Evolutionary conservation across 495 filamentous ascomycete species (phyloP), one percentile per base, ranked within the genome.

Genomic region (Parathielavia appendiculata): DNA sequence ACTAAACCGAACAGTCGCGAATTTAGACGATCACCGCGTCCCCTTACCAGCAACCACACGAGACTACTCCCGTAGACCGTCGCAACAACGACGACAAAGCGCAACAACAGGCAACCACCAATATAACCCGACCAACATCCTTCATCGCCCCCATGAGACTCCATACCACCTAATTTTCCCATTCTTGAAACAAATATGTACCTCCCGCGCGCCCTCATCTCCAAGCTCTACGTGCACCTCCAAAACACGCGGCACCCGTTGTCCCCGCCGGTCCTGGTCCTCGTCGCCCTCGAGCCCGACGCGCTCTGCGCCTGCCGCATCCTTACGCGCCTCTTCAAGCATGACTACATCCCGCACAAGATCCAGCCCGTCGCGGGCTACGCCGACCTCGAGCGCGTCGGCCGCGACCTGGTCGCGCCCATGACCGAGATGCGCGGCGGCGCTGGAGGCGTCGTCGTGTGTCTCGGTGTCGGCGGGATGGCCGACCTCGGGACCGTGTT

Each of bases 331-430:
- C 81, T 97, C 17, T 79, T 98, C 51, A 96, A 92, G 76, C 87
- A 90, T 77, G 93, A 98, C 78, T 97, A 92, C 69, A 95, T 98
- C 62, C 86, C 87, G n/a, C 92, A 97, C 74, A 97, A 96, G 78
- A 95, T 97, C 59, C 89, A 95, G 63, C 93, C 95, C 5, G 86
- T 98, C 38, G 82, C 88, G 16, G 93, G 93, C 35, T 97, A 97
- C 84, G 86, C 83, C 61, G 93, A 97, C 66, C 85, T 98, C 39
- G 77, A 87, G 65, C 83, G 84, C 64, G 84, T 83, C 30, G 90
- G 90, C 32, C 77, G 83, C 68, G 84, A 90, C 59, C 77, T 93
- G 50, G 83, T 96, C 54, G 77, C 75, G 48, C 90, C 89, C 10
- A 92, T 95, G 90, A 87, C 86, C 74, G 85, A 85, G 68, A 81